These are phyloP conservation scores for Colletotrichum godetiae DNA, from an alignment of 2,329 filamentous ascomycete species.

Conservation along the genomic window DNA sequence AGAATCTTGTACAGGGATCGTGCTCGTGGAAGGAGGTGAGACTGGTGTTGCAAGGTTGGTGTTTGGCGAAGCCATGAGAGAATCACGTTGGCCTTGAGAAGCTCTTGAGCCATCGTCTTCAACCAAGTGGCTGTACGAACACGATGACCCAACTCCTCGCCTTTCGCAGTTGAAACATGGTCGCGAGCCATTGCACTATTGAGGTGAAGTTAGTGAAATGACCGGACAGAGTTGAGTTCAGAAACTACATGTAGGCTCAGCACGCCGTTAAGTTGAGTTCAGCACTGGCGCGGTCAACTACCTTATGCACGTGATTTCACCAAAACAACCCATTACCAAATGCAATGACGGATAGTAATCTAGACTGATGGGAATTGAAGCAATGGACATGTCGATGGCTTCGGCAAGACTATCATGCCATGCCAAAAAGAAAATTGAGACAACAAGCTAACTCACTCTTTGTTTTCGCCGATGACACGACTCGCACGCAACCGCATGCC, in stretches of 20 bases:
- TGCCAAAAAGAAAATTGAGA: not conserved
- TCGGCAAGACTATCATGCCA: not conserved
- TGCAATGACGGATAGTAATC: not conserved
- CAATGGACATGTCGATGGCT: not conserved
- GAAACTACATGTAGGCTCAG: too few species aligned
- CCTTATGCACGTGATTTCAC: not conserved
- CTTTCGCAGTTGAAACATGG: slow-evolving; percentile 33
- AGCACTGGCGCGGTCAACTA: not conserved
- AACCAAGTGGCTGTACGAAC: slow-evolving; percentile 21
- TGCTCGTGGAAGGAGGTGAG: not conserved
- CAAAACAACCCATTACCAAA: not conserved
- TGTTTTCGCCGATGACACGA: slow-evolving; percentile 35
- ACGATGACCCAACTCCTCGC: slow-evolving; percentile 11
- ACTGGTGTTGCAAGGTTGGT: slow-evolving; percentile 11
- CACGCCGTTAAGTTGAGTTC: not conserved
- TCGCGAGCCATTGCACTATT: slow-evolving; percentile 28
- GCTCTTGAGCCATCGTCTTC: not conserved
- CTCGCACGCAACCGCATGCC: slow-evolving; percentile 33
- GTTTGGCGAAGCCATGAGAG: not conserved
- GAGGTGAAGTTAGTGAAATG: not conserved
- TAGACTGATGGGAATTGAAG: not conserved
- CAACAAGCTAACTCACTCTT: slow-evolving; percentile 18
- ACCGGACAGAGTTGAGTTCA: not conserved
- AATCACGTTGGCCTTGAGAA: not conserved
- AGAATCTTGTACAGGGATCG: not conserved